These are phyloP conservation scores for Globisporangium okanoganense DNA, from an alignment of 352 stramenopile genomes.

Conservation along the genomic window DNA sequence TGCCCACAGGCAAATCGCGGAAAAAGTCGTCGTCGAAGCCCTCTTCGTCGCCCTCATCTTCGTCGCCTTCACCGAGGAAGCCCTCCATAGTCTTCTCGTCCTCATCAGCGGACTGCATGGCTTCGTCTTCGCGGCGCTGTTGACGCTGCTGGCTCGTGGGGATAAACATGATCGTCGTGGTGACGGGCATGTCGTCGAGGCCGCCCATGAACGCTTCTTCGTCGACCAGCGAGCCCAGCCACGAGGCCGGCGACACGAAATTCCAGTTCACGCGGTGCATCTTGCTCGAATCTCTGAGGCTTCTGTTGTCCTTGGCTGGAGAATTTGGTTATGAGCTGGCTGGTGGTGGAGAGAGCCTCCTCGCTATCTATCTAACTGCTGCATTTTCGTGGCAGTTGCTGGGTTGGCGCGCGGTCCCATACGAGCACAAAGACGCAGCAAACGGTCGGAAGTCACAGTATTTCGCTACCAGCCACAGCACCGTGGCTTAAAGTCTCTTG, in stretches of 20 bases:
- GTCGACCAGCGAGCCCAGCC: conserved; percentile 38
- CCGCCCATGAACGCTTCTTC: conserved; percentile 50
- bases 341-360: too few relatives aligned
- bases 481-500: too few relatives aligned
- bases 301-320: background rate
- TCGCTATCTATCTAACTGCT: too few relatives aligned
- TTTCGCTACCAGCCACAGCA: too few relatives aligned
- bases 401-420: background rate
- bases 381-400: background rate
- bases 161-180: conserved; percentile 20
- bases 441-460: background rate
- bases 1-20: conserved; percentile 38
- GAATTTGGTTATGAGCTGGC: background rate
- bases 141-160: conserved; percentile 7
- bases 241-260: conserved; percentile 41
- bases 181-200: conserved; percentile 15
- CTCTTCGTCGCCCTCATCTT: conserved; percentile 10
- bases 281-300: background rate
- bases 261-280: conserved; percentile 32
- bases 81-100: background rate
- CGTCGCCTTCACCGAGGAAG: conserved; percentile 2
- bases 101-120: conserved; percentile 9
- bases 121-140: conserved; percentile 18
- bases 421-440: background rate
- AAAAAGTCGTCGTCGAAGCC: conserved; percentile 44